Conservation (phyloP, 2,329 filamentous ascomycete genomes). For the Thelonectria discophora region DNA sequence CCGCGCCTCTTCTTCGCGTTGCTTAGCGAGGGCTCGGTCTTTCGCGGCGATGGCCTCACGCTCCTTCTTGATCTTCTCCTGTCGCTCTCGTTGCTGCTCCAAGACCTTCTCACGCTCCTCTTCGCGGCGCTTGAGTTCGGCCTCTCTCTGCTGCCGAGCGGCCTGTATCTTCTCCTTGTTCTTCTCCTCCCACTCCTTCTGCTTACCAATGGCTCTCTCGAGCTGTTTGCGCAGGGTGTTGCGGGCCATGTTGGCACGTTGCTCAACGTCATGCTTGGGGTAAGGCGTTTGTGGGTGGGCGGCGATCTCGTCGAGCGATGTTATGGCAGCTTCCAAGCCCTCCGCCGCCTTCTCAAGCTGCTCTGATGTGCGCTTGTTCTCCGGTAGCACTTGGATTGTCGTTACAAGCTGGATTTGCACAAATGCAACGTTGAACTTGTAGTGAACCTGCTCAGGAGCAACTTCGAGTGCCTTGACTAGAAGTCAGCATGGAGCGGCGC, state of each 20-base stretch:
- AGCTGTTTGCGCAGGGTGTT: conserved; percentile 95
- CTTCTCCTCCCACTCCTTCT: conserved; percentile 91
- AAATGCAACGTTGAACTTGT: conserved; percentile 98
- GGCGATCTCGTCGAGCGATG: conserved; percentile 71
- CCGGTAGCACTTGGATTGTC: conserved; percentile 76
- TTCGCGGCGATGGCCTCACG: conserved; percentile 81
- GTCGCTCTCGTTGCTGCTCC: conserved; percentile 75
- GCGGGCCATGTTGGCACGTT: conserved; percentile 95
- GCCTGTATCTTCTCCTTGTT: conserved; percentile 88
- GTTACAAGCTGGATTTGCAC: conserved; percentile 94
- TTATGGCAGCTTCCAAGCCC: conserved; percentile 87
- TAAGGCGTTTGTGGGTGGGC: conserved; percentile 78
- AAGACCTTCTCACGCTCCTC: conserved; percentile 75
- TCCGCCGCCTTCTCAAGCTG: conserved; percentile 83
- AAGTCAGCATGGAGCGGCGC: conserved; percentile 22
- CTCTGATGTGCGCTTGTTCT: conserved; percentile 78
- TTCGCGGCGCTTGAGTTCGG: conserved; percentile 80
- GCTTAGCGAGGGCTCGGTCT: conserved; percentile 76
- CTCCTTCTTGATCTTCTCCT: conserved; percentile 86
- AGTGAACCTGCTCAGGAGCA: conserved; percentile 85
- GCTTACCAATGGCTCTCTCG: conserved; percentile 82
- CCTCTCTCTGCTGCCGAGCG: conserved; percentile 81
- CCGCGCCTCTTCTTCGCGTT: conserved; percentile 56
- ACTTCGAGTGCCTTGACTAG: conserved; percentile 73
- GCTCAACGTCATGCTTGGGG: conserved; percentile 88